phyloP scores from a whole-genome alignment of 495 filamentous ascomycete species.

The Penicillium nucicola region DNA sequence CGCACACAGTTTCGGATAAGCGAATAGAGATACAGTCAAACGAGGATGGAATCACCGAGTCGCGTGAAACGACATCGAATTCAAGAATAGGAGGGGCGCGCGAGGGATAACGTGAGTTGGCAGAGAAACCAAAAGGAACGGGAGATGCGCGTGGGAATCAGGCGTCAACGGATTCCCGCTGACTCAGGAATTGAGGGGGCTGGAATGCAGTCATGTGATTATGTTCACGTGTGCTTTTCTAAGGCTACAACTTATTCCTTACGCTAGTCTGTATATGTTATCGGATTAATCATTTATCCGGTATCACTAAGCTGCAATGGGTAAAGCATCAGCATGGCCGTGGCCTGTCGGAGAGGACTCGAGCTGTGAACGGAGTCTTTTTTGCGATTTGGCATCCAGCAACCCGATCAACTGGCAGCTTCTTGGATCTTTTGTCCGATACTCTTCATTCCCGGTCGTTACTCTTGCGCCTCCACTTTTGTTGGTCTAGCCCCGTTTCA shows the following conservation, averaged over 20 bases:
- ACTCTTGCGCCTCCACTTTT: conserved; percentile 6
- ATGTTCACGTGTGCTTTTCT: not conserved
- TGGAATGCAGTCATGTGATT: conserved; percentile 12
- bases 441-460: conserved; percentile 3
- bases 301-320: conserved; percentile 18
- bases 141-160: conserved; percentile 28
- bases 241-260: not conserved
- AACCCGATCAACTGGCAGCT: not conserved
- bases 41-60: conserved; percentile 1
- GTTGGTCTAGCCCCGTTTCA: conserved; percentile 16
- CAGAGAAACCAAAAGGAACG: conserved; percentile 23
- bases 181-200: conserved; percentile 25
- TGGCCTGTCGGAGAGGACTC: conserved; percentile 17
- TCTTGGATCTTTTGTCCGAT: not conserved
- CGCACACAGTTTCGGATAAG: conserved; percentile 6
- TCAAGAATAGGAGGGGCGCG: conserved; percentile 5
- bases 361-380: conserved; percentile 5
- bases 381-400: conserved; percentile 3
- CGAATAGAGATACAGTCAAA: conserved; percentile 1
- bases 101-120: conserved; percentile 22
- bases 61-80: conserved; percentile 17
- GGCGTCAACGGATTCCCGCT: conserved; percentile 17
- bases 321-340: conserved; percentile 35
- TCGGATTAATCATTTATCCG: conserved; percentile 21
- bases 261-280: conserved; percentile 16